Evolutionary conservation across 768 basidiomycete species (phyloP), one percentile per base, ranked within the genome.

Genomic region (Calocera cornea): DNA sequence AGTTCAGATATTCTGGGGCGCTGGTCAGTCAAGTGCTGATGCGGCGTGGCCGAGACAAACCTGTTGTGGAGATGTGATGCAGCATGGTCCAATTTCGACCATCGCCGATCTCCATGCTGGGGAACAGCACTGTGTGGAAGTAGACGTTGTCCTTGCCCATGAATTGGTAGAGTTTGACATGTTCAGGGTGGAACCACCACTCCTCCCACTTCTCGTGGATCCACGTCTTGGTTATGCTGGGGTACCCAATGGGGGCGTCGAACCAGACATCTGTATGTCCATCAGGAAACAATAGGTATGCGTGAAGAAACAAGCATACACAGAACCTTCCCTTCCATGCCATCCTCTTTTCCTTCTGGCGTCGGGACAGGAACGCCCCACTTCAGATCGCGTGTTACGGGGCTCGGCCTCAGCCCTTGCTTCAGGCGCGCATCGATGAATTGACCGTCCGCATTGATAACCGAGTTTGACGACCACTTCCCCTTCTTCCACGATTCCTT

Each of bases 131-230:
- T 0, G 92, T 92, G 77, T 99, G 97, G 85, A 99, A 99, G 77
- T 95, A 97, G 64, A 95, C 92, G 70, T 94, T 97, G 76, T 98
- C 95, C 79, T 99, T 99, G 75, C 97, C 97, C 97, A 99, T 99
- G 82, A 99, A 99, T 77, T 99, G 95, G 79, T 92, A 97, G 64
- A 98, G 80, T 72, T 85, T 82, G 68, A 99, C 94, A 72, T 97
- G 82, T 71, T 91, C 81, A 1, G 88, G 89, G 74, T 95, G 89
- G 74, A 89, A 86, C 97, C 97, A 99, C 97, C 97, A 99, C 76
- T 86, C 83, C 76, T 88, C 86, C 97, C 97, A 99, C 5, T 60
- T 60, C 70, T 97, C 88, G 22, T 88, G 80, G 38, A 92, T 95
- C 80, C 95, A 94, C 74, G 88, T 89, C 65, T 94, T 93, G 1